Conservation (phyloP, 495 filamentous ascomycete species). For the Aspergillus egyptiacus region DNA sequence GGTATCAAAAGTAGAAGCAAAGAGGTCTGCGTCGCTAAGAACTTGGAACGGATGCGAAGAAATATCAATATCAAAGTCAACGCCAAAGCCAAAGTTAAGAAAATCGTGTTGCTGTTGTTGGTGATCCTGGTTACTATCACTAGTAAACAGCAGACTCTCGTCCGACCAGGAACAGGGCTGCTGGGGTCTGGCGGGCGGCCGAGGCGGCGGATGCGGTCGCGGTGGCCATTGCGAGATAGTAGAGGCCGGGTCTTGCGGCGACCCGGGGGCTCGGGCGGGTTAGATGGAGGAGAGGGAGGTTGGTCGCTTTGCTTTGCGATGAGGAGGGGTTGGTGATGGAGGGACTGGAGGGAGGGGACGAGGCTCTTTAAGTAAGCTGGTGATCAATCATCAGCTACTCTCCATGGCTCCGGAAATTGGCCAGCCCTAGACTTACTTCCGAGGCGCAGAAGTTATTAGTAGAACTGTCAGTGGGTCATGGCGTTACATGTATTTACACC, state of each 20-base stretch:
- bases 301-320: not conserved
- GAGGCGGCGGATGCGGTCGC: slow-evolving; percentile 7
- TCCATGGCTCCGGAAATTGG: too few species aligned
- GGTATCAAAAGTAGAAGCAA: not conserved
- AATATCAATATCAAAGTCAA: too few species aligned
- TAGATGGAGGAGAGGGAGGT: not conserved
- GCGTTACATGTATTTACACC: not conserved
- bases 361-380: too few species aligned
- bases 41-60: slow-evolving; percentile 6
- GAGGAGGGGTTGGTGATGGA: not conserved
- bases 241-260: slow-evolving; percentile 13
- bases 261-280: slow-evolving; percentile 13
- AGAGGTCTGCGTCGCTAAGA: not conserved
- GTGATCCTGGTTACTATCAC: not conserved
- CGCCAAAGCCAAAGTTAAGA: too few species aligned
- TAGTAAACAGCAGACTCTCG: slow-evolving; percentile 1
- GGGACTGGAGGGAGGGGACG: not conserved
- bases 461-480: too few species aligned
- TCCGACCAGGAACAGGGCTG: slow-evolving; percentile 5
- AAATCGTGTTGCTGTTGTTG: too few species aligned
- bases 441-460: too few species aligned
- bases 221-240: slow-evolving; percentile 17
- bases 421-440: too few species aligned
- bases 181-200: slow-evolving; percentile 5
- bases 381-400: too few species aligned